Evolutionary conservation across 2,329 filamentous ascomycete genomes (phyloP).

Genomic region (Alternaria gaisen): DNA sequence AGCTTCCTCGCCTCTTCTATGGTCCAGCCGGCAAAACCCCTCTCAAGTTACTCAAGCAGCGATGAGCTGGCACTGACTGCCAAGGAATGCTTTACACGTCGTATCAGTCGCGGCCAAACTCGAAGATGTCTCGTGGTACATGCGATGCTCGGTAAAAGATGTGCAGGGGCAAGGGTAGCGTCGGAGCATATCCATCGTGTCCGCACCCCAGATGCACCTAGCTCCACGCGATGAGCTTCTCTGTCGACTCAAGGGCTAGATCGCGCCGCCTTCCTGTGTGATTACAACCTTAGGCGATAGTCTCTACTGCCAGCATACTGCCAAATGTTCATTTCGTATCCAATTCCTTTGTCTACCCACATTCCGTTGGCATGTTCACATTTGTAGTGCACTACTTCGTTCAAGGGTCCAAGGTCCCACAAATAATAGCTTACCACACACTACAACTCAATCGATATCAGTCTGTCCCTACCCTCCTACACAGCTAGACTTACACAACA

Average conservation of each 20-base stretch:
- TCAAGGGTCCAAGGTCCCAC: background rate
- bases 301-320: background rate
- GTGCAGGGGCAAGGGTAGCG: conserved; percentile 2
- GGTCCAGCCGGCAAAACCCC: background rate
- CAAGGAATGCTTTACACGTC: conserved; percentile 5
- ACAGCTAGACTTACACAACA: background rate
- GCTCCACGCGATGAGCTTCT: conserved; percentile 9
- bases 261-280: background rate
- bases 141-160: conserved; percentile 16
- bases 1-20: background rate
- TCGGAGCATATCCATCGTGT: conserved; percentile 8
- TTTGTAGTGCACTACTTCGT: background rate
- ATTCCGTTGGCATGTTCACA: conserved; percentile 1
- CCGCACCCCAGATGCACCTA: background rate
- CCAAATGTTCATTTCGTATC: background rate
- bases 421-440: background rate
- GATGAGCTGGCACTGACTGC: conserved; percentile 4
- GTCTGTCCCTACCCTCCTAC: background rate
- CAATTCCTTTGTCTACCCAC: background rate
- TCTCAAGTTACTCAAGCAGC: background rate
- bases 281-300: background rate
- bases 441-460: background rate
- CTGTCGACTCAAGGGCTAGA: background rate
- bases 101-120: conserved; percentile 3
- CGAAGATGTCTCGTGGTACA: conserved; percentile 8